Conservation (phyloP, 2,329 filamentous ascomycete genomes). For the Stachybotrys elegans region DNA sequence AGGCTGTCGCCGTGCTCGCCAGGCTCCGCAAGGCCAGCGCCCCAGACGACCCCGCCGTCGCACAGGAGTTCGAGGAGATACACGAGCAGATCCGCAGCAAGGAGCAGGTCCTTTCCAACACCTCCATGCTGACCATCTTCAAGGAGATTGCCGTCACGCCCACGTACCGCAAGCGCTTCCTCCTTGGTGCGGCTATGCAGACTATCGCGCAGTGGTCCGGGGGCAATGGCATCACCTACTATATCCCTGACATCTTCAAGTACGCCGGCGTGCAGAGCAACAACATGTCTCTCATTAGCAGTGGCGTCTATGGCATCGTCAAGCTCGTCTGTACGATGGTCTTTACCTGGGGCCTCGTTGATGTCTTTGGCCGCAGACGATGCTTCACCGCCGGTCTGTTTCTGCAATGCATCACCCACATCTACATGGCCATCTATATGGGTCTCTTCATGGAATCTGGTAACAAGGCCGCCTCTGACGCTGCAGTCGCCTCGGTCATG, state of each 20-base stretch:
- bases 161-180: slow-evolving; percentile 46
- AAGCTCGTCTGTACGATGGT: slow-evolving; percentile 53
- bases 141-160: slow-evolving; percentile 41
- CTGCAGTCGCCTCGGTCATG: slow-evolving; percentile 49
- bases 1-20: slow-evolving; percentile 39
- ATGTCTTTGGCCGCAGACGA: slow-evolving; percentile 43
- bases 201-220: slow-evolving; percentile 52
- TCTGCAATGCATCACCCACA: slow-evolving; percentile 42
- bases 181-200: slow-evolving; percentile 47
- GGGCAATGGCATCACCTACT: slow-evolving; percentile 54
- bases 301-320: slow-evolving; percentile 50
- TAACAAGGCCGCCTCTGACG: slow-evolving; percentile 43
- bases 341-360: slow-evolving; percentile 51
- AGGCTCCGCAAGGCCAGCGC: slow-evolving; percentile 35
- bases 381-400: slow-evolving; percentile 40
- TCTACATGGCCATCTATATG: slow-evolving; percentile 51
- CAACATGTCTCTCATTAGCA: slow-evolving; percentile 43
- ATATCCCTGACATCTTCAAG: slow-evolving; percentile 47
- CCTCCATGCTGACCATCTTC: slow-evolving; percentile 37
- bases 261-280: slow-evolving; percentile 42
- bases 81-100: slow-evolving; percentile 32
- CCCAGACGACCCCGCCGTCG: slow-evolving; percentile 28
- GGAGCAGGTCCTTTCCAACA: slow-evolving; percentile 31
- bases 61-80: slow-evolving; percentile 39
- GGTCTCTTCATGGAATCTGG: slow-evolving; percentile 29